Conservation (phyloP, 208 protist species). For the Tritrichomonas foetus region DNA sequence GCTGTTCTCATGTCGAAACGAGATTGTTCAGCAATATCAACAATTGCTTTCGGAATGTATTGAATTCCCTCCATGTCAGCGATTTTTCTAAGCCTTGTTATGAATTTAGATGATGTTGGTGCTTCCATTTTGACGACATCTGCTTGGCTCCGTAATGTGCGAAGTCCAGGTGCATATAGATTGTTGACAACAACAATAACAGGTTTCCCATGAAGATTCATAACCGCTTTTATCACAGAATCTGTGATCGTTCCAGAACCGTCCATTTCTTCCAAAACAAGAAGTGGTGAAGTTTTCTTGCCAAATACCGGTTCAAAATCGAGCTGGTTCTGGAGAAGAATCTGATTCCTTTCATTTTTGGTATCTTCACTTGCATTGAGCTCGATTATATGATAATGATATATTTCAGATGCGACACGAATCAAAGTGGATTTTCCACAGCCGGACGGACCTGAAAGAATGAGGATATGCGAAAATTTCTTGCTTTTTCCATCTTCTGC, state of each 20-base stretch:
- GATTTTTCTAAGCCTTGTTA: not conserved
- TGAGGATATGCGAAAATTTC: not conserved
- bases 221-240: not conserved
- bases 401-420: not conserved
- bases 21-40: not conserved
- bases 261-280: slow-evolving; percentile 40
- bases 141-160: not conserved
- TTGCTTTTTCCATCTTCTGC: not conserved
- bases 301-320: slow-evolving; percentile 37
- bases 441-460: slow-evolving; percentile 6
- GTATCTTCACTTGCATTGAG: slow-evolving; percentile 20
- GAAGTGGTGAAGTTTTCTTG: not conserved
- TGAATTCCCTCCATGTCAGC: not conserved
- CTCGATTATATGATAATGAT: not conserved
- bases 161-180: not conserved
- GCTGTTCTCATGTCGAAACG: not conserved
- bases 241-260: slow-evolving; percentile 29
- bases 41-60: not conserved
- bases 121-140: not conserved
- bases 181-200: slow-evolving; percentile 19
- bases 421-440: slow-evolving; percentile 14
- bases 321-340: not conserved
- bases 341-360: not conserved
- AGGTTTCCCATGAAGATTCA: not conserved
- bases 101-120: not conserved